Evolutionary conservation across 148 eudicot genomes (phyloP), one percentile per base, ranked within the genome.

Genomic region (Salicornia ramosissima): DNA sequence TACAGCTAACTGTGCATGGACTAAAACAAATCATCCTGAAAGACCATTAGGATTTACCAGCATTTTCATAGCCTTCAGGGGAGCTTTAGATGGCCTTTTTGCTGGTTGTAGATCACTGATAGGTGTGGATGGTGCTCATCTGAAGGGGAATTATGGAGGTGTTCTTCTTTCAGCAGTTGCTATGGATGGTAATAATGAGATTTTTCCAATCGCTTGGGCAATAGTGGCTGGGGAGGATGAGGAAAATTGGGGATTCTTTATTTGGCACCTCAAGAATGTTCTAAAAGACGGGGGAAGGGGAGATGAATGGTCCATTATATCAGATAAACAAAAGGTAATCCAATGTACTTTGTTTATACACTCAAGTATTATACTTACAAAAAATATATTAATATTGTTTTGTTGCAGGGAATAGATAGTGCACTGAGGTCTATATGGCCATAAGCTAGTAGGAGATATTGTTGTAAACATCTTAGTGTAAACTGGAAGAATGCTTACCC

Each of bases 131-230:
- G 56, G 65, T n/a, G n/a, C n/a, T n/a, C n/a, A n/a, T n/a, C n/a
- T n/a, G n/a, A n/a, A n/a, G n/a, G n/a, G n/a, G n/a, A 43, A 58
- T 19, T 59, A 70, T 13, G 53, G 64, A 0, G 65, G 73, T 1
- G 45, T 31, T 0, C 11, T 57, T 0, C 33, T 56, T 1, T 42
- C 53, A 10, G 43, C 43, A 5, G 18, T 70, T 19, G 53, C 52
- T 6, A 1, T 70, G 14, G 73, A 70, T 57, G 54, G 26, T 1
- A 70, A 56, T 5, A 57, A 57, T 57, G 54, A 56, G 24, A 0
- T 57, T 0, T 56, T 56, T 45, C 64, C 12, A 10, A 1, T 70
- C 0, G 72, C 28, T 14, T 9, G 25, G 11, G 64, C 19, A 0
- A 33, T 69, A 22, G 5, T 14, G 26, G 15, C 6, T 30, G 14